Evolutionary conservation across 164 flowering plant species (phyloP).

Genomic region (Aristolochia contorta): DNA sequence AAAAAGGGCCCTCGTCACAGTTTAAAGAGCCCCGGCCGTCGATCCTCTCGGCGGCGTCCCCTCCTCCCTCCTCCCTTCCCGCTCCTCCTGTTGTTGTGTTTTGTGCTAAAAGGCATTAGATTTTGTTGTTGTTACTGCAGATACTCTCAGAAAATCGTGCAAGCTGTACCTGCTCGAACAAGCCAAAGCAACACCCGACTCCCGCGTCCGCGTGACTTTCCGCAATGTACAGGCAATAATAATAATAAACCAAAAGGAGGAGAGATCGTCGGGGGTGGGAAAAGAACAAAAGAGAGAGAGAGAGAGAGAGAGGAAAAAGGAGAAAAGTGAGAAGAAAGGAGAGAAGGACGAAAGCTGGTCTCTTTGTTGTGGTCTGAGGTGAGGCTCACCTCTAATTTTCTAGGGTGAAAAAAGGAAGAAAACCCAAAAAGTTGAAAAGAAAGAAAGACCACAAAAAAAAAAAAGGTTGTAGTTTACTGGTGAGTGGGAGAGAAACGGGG

Average conservation of each 20-base stretch:
- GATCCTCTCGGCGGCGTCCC: background rate
- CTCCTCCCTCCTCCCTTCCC: too few relatives aligned
- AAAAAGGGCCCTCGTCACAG: background rate
- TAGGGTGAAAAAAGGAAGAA: background rate
- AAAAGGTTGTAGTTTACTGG: too few relatives aligned
- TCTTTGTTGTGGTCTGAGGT: constrained; percentile 4
- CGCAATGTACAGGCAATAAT: constrained; percentile 15
- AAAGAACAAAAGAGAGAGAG: background rate
- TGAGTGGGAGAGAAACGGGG: background rate
- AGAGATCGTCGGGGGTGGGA: too few relatives aligned
- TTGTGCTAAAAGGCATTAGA: background rate
- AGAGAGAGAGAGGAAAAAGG: constrained; percentile 1
- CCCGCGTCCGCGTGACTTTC: constrained; percentile 6
- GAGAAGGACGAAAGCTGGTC: too few relatives aligned
- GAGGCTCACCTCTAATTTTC: constrained; percentile 1
- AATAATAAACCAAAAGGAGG: background rate
- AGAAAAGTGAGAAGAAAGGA: too few relatives aligned
- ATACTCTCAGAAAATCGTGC: constrained; percentile 39
- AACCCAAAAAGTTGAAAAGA: background rate
- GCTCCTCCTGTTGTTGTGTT: background rate
- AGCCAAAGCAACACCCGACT: constrained; percentile 25
- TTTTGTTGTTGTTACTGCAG: constrained; percentile 21
- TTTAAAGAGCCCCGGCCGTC: background rate
- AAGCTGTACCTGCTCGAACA: constrained; percentile 53
- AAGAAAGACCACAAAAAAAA: background rate